Evolutionary conservation across 495 filamentous ascomycete genomes (phyloP).

Genomic region (Xylaria scruposa): DNA sequence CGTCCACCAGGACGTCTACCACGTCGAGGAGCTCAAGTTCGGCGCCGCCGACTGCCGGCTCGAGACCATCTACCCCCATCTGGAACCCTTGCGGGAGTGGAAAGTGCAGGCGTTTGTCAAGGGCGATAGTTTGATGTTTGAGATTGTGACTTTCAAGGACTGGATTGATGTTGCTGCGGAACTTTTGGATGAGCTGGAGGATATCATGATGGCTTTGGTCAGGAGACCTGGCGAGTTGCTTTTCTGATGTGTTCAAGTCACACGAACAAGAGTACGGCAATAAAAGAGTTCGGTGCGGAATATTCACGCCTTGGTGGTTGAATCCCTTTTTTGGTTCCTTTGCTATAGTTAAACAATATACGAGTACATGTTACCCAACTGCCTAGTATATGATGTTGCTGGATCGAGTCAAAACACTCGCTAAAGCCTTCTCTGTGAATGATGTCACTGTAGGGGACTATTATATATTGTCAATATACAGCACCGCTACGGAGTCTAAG

Average conservation of each 20-base stretch:
- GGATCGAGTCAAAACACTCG: not conserved
- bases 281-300: not conserved
- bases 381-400: not conserved
- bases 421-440: not conserved
- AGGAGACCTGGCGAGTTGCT: slow-evolving; percentile 34
- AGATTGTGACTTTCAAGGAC: slow-evolving; percentile 52
- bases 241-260: slow-evolving; percentile 12
- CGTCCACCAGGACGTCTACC: slow-evolving; percentile 55
- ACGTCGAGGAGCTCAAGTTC: slow-evolving; percentile 49
- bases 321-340: too few species aligned
- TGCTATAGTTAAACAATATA: not conserved
- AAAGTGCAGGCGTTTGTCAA: slow-evolving; percentile 53
- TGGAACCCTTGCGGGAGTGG: slow-evolving; percentile 54
- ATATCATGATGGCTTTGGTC: slow-evolving; percentile 39
- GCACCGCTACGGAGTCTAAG: too few species aligned
- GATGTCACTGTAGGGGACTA: not conserved
- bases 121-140: slow-evolving; percentile 47
- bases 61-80: slow-evolving; percentile 53
- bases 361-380: not conserved
- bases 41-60: slow-evolving; percentile 38
- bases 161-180: slow-evolving; percentile 47
- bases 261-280: too few species aligned
- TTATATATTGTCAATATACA: too few species aligned
- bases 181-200: slow-evolving; percentile 45
- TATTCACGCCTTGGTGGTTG: not conserved